These are phyloP conservation scores for Desmodesmus armatus DNA, from an alignment of 139 green algal genomes.

Conservation along the genomic window DNA sequence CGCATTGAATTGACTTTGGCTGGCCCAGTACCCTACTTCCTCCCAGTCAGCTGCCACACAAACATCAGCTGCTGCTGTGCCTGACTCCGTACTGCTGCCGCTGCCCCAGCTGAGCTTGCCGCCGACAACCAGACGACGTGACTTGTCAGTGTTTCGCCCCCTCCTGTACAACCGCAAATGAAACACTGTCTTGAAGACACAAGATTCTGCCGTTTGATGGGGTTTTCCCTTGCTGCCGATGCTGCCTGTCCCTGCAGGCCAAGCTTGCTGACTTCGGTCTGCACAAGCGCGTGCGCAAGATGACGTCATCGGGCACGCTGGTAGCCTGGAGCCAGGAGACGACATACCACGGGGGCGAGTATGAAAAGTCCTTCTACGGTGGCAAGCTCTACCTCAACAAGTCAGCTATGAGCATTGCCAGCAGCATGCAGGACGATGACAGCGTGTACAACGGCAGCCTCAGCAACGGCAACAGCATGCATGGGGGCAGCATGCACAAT, in stretches of 20 bases:
- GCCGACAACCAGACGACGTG: too few species aligned
- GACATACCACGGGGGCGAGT: constrained; percentile 38
- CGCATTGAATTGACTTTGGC: too few species aligned
- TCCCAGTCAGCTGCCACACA: too few species aligned
- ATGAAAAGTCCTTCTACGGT: constrained; percentile 55
- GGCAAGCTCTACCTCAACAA: constrained; percentile 39
- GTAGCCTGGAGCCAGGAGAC: constrained; percentile 34
- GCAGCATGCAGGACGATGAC: not conserved
- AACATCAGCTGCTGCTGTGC: too few species aligned
- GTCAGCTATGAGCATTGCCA: not conserved
- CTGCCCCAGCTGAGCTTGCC: too few species aligned
- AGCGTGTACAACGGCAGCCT: constrained; percentile 34
- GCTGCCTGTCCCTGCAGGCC: constrained; percentile 15
- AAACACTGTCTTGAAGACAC: too few species aligned
- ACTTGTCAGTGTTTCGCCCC: too few species aligned
- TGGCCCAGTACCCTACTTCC: too few species aligned
- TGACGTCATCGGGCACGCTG: constrained; percentile 12
- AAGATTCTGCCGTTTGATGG: too few species aligned
- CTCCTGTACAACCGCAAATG: too few species aligned
- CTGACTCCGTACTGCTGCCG: too few species aligned
- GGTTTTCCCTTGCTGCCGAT: not conserved
- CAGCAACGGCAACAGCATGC: constrained; percentile 32
- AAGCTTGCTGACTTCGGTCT: constrained; percentile 81
- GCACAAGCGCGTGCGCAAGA: constrained; percentile 62
- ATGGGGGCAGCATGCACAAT: constrained; percentile 12